A percentile compares a stretch with the other conserved stretches of the same genome.
phyloP scores from a whole-genome alignment of 495 filamentous ascomycete species.

The Bacidia gigantensis region DNA sequence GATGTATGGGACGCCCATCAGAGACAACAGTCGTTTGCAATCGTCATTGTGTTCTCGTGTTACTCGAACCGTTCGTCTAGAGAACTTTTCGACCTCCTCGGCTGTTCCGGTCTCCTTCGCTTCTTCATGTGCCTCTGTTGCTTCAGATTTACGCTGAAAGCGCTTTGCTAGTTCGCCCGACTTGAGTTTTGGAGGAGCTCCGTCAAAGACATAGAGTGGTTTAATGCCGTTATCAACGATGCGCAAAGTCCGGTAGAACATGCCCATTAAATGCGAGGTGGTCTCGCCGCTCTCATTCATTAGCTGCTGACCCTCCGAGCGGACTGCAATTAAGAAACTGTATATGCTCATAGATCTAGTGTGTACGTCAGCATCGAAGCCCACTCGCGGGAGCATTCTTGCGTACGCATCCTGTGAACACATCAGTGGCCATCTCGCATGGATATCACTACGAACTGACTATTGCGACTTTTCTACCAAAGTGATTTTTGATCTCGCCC shows the following conservation, averaged over 20 bases:
- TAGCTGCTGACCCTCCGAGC: conserved; percentile 89
- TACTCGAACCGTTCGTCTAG: conserved; percentile 84
- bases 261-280: conserved; percentile 95
- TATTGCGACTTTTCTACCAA: conserved; percentile 93
- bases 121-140: conserved; percentile 75
- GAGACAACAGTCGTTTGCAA: conserved; percentile 73
- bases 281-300: conserved; percentile 89
- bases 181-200: conserved; percentile 90
- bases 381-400: neutral
- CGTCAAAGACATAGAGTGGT: conserved; percentile 95
- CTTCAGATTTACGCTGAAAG: conserved; percentile 79
- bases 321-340: conserved; percentile 93
- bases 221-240: conserved; percentile 99
- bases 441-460: conserved; percentile 35
- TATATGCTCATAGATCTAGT: conserved; percentile 94
- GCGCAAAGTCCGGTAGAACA: conserved; percentile 97
- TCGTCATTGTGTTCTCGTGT: conserved; percentile 92
- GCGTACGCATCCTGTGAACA: conserved; percentile 68
- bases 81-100: conserved; percentile 96
- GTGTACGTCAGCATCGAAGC: conserved; percentile 1
- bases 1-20: conserved; percentile 95
- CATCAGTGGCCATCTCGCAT: conserved; percentile 2
- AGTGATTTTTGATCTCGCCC: conserved; percentile 96
- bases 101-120: conserved; percentile 95
- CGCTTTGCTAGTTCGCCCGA: conserved; percentile 91